Evolutionary conservation across 345 rosid genomes (phyloP), one percentile per base, ranked within the genome.

Genomic region (Citrus medica): DNA sequence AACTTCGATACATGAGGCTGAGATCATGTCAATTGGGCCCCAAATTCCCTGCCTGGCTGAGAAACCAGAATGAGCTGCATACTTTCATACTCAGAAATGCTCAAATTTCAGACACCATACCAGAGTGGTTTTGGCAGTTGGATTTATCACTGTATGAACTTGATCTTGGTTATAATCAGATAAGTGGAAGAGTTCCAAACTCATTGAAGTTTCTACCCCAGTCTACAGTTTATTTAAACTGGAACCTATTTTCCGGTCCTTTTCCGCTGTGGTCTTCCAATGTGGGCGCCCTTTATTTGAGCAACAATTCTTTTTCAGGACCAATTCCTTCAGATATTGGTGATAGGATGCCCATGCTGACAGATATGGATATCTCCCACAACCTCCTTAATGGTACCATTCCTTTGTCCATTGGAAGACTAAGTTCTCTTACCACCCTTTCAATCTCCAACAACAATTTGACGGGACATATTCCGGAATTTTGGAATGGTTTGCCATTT

Each of bases 241-340:
- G 19, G 17, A 76, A 81, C 40, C 38, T n/a, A 4, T 83, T 81
- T 75, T 71, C 69, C 9, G 84, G 88, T 19, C 64, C 72, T 38
- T 27, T 81, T 4, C 86, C 86, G 0, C n/a, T 58, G 9, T 74
- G 79, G 75, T 79, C 86, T 8, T 53, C 76, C 1, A 81, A 81
- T 73, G 75, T 64, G 72, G 79, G 51, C 10, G 46, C 67, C n/a
- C 25, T 75, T 0, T 59, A 67, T 65, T 67, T 83, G 21, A 58
- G 5, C 17, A 42, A 70, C 56, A 85, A 83, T 35, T 63, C 16
- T 40, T 76, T 83, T 71, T 78, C 81, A 8, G 84, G 84, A 22
- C 66, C 76, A 28, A 79, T 83, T 64, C 83, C 81, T 14, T 9
- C 35, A 9, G 76, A 79, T 24, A 38, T 77, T 7, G 78, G 75